Conservation (phyloP, 257 asterid genomes). For the Hygrophila difformis region DNA sequence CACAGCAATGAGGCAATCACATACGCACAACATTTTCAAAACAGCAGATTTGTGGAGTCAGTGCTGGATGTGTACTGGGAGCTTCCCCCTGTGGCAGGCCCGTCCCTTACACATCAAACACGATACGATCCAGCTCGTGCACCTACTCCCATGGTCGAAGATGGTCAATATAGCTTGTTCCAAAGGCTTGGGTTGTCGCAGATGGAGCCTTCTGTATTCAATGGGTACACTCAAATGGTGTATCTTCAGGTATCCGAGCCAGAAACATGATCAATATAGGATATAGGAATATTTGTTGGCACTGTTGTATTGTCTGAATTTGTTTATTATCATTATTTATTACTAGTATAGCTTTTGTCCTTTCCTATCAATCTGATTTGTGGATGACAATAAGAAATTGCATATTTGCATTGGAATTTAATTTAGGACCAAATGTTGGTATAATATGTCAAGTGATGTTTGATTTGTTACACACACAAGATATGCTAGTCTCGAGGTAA, state of each 20-base stretch:
- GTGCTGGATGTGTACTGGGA: constrained; percentile 89
- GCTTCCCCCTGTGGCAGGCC: constrained; percentile 92
- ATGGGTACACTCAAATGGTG: constrained; percentile 94
- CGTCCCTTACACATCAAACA: constrained; percentile 88
- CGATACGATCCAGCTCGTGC: constrained; percentile 92
- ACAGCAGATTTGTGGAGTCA: constrained; percentile 84
- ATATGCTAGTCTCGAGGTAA: no score
- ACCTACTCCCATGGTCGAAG: constrained; percentile 70
- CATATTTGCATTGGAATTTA: no score
- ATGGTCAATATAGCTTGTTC: constrained; percentile 63
- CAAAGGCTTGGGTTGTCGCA: constrained; percentile 59
- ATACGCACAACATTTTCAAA: constrained; percentile 57
- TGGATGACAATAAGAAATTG: no score
- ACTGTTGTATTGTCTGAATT: background rate
- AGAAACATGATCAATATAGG: constrained; percentile 24
- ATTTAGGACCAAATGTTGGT: no score
- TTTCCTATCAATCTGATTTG: no score
- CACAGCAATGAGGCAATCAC: constrained; percentile 75
- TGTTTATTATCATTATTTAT: no score
- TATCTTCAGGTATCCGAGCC: constrained; percentile 70
- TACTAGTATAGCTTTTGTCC: no score
- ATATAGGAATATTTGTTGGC: no score
- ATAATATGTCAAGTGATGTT: no score
- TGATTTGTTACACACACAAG: no score
- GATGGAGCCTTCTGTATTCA: constrained; percentile 63